These are phyloP conservation scores for Teratosphaeriaceae sp. DNA, from an alignment of 2,329 filamentous ascomycete species.

Conservation along the genomic window DNA sequence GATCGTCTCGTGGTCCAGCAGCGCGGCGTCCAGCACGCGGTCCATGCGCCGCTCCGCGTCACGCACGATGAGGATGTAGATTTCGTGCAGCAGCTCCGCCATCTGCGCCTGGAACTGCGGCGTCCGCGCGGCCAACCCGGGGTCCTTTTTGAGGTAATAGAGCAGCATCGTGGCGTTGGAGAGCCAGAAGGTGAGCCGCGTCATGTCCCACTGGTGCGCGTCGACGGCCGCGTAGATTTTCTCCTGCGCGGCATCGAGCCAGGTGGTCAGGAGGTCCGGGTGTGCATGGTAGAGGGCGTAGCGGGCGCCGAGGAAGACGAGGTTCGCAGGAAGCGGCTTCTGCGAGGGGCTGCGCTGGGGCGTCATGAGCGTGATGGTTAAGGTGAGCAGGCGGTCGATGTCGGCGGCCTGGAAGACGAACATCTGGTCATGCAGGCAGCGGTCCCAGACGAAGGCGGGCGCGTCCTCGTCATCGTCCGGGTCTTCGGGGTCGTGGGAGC, in stretches of 20 bases:
- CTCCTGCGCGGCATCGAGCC: conserved; percentile 82
- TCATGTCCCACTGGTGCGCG: conserved; percentile 97
- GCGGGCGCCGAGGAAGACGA: conserved; percentile 88
- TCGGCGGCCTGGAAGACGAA: conserved; percentile 98
- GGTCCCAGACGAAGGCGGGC: conserved; percentile 93
- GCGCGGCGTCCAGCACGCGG: conserved; percentile 85
- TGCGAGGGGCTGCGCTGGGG: conserved; percentile 93
- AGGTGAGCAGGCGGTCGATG: conserved; percentile 83
- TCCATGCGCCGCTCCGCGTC: conserved; percentile 94
- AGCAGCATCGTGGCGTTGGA: conserved; percentile 93
- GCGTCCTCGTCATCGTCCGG: conserved; percentile 79
- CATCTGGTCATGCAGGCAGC: conserved; percentile 96
- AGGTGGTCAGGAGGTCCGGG: conserved; percentile 69
- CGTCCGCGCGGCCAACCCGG: conserved; percentile 71
- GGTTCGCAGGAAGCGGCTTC: conserved; percentile 94
- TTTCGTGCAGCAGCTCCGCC: conserved; percentile 92
- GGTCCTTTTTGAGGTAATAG: conserved; percentile 94
- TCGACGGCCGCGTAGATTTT: conserved; percentile 98
- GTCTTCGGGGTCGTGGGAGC: conserved; percentile 89
- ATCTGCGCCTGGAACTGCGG: conserved; percentile 88
- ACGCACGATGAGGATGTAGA: conserved; percentile 94
- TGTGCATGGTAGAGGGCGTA: conserved; percentile 97
- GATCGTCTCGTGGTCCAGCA: conserved; percentile 97
- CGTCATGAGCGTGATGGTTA: conserved; percentile 97
- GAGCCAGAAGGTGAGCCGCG: conserved; percentile 96